Conservation (phyloP, 2,329 filamentous ascomycete genomes). For the Colletotrichum sp. region DNA sequence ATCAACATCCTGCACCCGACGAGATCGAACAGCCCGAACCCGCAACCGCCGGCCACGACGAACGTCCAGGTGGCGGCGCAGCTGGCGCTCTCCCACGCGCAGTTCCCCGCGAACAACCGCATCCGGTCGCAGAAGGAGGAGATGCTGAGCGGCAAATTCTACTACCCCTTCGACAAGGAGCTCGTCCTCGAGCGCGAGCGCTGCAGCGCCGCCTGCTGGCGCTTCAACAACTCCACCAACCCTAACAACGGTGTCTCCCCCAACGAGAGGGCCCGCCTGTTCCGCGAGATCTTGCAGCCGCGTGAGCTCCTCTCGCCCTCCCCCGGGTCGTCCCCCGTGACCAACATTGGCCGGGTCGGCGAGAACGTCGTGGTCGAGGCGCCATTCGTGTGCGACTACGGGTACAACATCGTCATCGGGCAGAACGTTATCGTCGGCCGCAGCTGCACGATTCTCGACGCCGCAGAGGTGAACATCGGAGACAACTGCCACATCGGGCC, state of each 20-base stretch:
- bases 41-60: constrained; percentile 39
- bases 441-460: constrained; percentile 86
- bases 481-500: constrained; percentile 79
- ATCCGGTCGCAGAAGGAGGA: constrained; percentile 80
- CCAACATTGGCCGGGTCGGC: constrained; percentile 69
- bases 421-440: constrained; percentile 84
- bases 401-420: constrained; percentile 91
- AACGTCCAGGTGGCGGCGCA: constrained; percentile 64
- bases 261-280: constrained; percentile 71
- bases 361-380: constrained; percentile 80
- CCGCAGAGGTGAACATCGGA: constrained; percentile 83
- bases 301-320: constrained; percentile 60
- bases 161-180: constrained; percentile 78
- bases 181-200: constrained; percentile 84
- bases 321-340: constrained; percentile 57
- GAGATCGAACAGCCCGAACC: constrained; percentile 52
- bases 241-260: constrained; percentile 74
- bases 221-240: constrained; percentile 85
- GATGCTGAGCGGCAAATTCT: constrained; percentile 84
- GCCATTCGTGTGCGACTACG: constrained; percentile 93
- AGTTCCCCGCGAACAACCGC: constrained; percentile 44
- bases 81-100: constrained; percentile 61
- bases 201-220: constrained; percentile 81
- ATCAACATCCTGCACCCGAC: constrained; percentile 61
- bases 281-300: constrained; percentile 75